Conservation (phyloP, 371 early-diverging fungal species). For the Apophysomyces ossiformis region DNA sequence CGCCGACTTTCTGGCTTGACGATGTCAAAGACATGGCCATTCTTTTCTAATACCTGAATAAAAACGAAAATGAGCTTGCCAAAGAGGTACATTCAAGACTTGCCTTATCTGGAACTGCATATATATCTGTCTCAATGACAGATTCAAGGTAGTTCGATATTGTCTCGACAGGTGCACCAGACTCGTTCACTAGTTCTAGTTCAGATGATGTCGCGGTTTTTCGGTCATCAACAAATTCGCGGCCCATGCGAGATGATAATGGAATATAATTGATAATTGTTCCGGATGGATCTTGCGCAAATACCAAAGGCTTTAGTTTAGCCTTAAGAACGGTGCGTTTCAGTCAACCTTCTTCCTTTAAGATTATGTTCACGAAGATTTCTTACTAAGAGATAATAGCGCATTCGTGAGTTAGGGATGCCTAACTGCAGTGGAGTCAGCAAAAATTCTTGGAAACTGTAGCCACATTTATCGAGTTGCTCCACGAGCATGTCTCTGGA, state of each 20-base stretch:
- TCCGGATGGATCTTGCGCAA: slow-evolving; percentile 47
- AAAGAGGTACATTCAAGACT: neutral
- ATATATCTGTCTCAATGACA: slow-evolving; percentile 19
- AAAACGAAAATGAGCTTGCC: slow-evolving; percentile 13
- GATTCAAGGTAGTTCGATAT: slow-evolving; percentile 38
- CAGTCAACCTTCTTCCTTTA: neutral
- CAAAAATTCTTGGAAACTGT: slow-evolving; percentile 66
- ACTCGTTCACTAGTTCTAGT: slow-evolving; percentile 30
- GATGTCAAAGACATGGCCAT: slow-evolving; percentile 74
- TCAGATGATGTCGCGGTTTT: slow-evolving; percentile 23
- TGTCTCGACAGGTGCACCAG: slow-evolving; percentile 36
- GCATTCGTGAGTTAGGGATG: slow-evolving; percentile 71
- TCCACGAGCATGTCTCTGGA: slow-evolving; percentile 62
- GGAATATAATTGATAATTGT: slow-evolving; percentile 60
- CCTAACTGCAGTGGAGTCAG: slow-evolving; percentile 73
- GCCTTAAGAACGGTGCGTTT: slow-evolving; percentile 24
- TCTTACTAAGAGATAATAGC: slow-evolving; percentile 67
- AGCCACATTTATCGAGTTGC: slow-evolving; percentile 50
- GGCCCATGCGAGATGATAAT: slow-evolving; percentile 35
- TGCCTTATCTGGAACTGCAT: slow-evolving; percentile 48
- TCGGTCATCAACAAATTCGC: slow-evolving; percentile 37
- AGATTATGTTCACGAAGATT: neutral
- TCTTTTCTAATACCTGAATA: slow-evolving; percentile 57
- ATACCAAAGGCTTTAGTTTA: slow-evolving; percentile 43
- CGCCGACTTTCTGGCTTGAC: slow-evolving; percentile 65